Conservation (phyloP, 2,329 filamentous ascomycete genomes). For the Ceratocystis cubensis region DNA sequence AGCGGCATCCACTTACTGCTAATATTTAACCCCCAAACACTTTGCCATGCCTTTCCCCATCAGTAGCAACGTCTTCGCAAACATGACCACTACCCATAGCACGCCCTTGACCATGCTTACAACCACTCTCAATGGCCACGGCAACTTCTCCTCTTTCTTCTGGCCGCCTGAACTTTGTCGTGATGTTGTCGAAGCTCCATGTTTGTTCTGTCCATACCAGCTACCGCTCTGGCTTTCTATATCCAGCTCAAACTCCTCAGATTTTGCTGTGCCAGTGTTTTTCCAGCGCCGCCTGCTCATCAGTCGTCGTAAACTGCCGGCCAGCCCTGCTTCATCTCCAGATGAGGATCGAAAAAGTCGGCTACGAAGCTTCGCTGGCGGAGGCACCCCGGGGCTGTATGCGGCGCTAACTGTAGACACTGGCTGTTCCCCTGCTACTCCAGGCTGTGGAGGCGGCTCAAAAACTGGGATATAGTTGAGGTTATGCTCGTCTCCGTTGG, state of each 20-base stretch:
- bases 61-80: slow-evolving; percentile 40
- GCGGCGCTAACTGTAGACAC: slow-evolving; percentile 19
- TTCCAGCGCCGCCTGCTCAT: slow-evolving; percentile 25
- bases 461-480: slow-evolving; percentile 3
- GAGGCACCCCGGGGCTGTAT: neutral
- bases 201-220: slow-evolving; percentile 28
- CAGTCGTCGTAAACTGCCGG: slow-evolving; percentile 17
- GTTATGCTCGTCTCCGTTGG: slow-evolving; percentile 43
- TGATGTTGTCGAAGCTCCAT: neutral
- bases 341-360: neutral
- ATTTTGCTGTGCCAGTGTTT: slow-evolving; percentile 26
- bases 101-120: slow-evolving; percentile 45
- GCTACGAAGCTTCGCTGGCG: slow-evolving; percentile 12
- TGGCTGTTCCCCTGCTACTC: slow-evolving; percentile 18
- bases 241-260: slow-evolving; percentile 48
- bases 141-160: slow-evolving; percentile 31
- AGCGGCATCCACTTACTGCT: neutral
- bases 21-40: slow-evolving; percentile 32
- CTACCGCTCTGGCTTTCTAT: slow-evolving; percentile 46
- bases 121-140: slow-evolving; percentile 36
- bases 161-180: slow-evolving; percentile 20
- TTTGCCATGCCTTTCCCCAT: slow-evolving; percentile 40
- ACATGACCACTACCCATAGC: slow-evolving; percentile 45
- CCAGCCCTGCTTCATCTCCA: slow-evolving; percentile 14
- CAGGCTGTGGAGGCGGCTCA: slow-evolving; percentile 41